Base-by-base conservation (phyloP, 805 yeast genomes). In the Candida loeiensis region DNA sequence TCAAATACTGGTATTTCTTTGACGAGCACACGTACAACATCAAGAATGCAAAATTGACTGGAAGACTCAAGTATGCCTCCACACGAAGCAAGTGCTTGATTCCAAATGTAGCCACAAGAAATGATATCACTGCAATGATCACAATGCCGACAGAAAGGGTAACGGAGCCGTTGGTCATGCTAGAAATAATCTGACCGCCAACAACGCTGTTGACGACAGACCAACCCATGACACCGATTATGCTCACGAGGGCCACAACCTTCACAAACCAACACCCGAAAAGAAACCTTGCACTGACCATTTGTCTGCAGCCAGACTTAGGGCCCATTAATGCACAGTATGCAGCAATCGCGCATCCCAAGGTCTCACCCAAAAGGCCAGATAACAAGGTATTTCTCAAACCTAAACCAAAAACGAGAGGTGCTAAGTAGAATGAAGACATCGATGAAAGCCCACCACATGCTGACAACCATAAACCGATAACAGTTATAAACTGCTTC, bases 311-410 rank as follows among this genome's bases (percentile, higher is more conserved):
- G 0, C 96, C 96, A 0, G 95, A 85, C 43, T 88, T 71, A 1
- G 96, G 95, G 2, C 96, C 96, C 88, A 88, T 80, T 4, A 80
- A 73, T 4, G 95, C 74, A 56, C 93, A 85, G 55, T 85, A 86
- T 0, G 87, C 93, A 2, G 95, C 95, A 19, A 86, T 66, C 5
- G 74, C 57, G 54, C 93, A 81, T 0, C 96, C 96, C 2, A 84
- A 50, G 21, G 77, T 58, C 43, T 77, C 75, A 1, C 87, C 87
- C 4, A 79, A 48, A 14, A 83, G 46, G 1, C 95, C 95, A 14
- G 79, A 66, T 3, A 77, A 61, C 45, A 85, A 53, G 1, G 85
- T 65, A 50, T 85, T 82, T 42, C 64, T 74, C 50, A 85, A 80
- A 11, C 87, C 85, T 17, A 88, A 64, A 2, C 76, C 83, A 54